Conservation (phyloP, 2,329 filamentous ascomycete species). For the Aspergillus terreus region DNA sequence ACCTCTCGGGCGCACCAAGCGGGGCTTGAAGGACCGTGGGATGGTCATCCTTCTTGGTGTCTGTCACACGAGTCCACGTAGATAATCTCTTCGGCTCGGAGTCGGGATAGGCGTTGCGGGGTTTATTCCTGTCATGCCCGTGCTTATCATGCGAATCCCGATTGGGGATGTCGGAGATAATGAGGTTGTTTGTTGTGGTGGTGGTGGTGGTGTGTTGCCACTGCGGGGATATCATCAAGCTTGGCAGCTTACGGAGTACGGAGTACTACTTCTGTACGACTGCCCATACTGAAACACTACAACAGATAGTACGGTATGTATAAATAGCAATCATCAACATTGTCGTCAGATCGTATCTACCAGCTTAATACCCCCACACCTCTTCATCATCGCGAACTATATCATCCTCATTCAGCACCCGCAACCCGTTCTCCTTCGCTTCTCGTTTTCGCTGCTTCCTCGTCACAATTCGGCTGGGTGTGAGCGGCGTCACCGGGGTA, state of each 20-base stretch:
- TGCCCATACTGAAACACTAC: no score
- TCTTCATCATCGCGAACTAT: conserved; percentile 44
- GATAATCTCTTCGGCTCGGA: neutral
- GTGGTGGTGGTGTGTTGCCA: no score
- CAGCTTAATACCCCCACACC: conserved; percentile 38
- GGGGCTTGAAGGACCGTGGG: neutral
- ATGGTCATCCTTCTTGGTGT: neutral
- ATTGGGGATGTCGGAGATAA: no score
- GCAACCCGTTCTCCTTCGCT: conserved; percentile 40
- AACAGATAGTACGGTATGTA: no score
- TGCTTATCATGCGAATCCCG: no score
- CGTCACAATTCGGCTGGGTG: conserved; percentile 44
- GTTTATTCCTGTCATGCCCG: neutral
- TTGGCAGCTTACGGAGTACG: no score
- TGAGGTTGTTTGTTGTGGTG: no score
- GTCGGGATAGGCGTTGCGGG: neutral
- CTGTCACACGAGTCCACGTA: neutral
- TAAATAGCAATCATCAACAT: no score
- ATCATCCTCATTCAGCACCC: conserved; percentile 46
- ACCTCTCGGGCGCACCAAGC: neutral
- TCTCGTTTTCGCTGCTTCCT: conserved; percentile 42
- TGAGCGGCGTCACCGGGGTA: conserved; percentile 48
- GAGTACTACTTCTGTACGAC: no score
- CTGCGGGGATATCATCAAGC: no score
- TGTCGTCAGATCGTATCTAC: no score